Evolutionary conservation across 1,284 basidiomycete species (phyloP), one percentile per base, ranked within the genome.

Genomic region (Entoloma clypeatum): DNA sequence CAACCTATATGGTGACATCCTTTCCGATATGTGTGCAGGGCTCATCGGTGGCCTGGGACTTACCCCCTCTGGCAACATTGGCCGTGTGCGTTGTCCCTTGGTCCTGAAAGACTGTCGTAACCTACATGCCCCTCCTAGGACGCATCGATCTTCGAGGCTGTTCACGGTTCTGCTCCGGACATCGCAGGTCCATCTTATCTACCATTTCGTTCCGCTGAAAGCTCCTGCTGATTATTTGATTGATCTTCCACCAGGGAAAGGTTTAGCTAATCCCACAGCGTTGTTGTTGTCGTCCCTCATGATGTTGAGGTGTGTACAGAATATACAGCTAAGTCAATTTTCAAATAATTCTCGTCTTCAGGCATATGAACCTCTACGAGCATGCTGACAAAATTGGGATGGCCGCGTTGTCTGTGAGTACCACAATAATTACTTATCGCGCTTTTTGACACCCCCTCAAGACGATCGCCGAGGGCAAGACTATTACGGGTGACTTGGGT

Each of bases 111-210:
- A 4, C 27, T 37, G 18, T 22, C 34, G 24, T 38, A 26, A 28
- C 28, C 9, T 29, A 35, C 28, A 21, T 27, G 17, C 16, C 17
- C 18, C 16, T 29, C 26, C 23, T 22, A 92, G 84, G 94, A 98
- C 67, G 96, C 96, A 30, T 97, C 93, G 48, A 99, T 99, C 69
- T 99, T 99, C 57, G 96, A 99, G 73, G 95, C 96, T 48, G 96
- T 99, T 21, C 96, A 99, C 72, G 96, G 96, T 49, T 95, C 92
- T 29, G 92, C 93, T 11, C 87, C 87, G 11, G 87, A 90, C 58
- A 90, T 91, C 59, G 87, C 85, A 57, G 86, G 85, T 73, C 58
- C 45, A 72, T 59, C 14, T 45, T 30, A 8, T 22, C 33, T n/a
- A n/a, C n/a, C n/a, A n/a, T n/a, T n/a, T n/a, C n/a, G n/a, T n/a